Percentiles rank a stretch among this genome's conserved stretches.
Conservation (phyloP, 768 basidiomycete genomes). For the Leucocoprinus leucothites region DNA sequence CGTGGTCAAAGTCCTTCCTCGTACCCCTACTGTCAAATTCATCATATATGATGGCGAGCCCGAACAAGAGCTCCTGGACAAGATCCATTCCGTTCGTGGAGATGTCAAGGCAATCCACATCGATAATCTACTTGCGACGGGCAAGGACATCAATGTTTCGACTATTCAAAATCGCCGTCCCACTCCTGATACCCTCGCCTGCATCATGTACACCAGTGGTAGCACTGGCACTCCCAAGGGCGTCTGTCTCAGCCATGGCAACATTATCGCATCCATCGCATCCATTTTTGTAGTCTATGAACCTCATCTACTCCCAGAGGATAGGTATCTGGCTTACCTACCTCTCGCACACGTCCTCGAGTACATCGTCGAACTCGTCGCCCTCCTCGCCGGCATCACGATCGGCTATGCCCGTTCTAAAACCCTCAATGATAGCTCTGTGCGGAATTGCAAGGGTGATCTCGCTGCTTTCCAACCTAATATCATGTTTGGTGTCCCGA, state of each 20-base stretch:
- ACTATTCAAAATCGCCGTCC: slow-evolving; percentile 39
- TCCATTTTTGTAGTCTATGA: slow-evolving; percentile 62
- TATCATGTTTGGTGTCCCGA: slow-evolving; percentile 85
- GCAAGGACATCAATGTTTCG: slow-evolving; percentile 34
- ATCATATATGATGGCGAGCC: slow-evolving; percentile 80
- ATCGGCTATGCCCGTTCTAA: slow-evolving; percentile 82
- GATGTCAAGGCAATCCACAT: slow-evolving; percentile 54
- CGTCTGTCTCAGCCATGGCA: slow-evolving; percentile 76
- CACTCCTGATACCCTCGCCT: slow-evolving; percentile 28
- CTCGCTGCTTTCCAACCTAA: slow-evolving; percentile 69
- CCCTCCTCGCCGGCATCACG: slow-evolving; percentile 66
- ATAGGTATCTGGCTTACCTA: slow-evolving; percentile 76
- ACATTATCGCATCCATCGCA: slow-evolving; percentile 73
- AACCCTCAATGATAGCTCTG: slow-evolving; percentile 82
- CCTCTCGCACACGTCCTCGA: slow-evolving; percentile 89
- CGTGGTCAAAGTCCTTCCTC: slow-evolving; percentile 59
- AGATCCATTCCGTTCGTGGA: slow-evolving; percentile 45
- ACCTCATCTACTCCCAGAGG: slow-evolving; percentile 45
- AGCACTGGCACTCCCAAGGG: slow-evolving; percentile 88
- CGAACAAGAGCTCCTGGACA: slow-evolving; percentile 41
- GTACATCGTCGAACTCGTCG: slow-evolving; percentile 76
- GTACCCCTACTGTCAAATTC: slow-evolving; percentile 64
- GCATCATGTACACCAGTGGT: slow-evolving; percentile 65
- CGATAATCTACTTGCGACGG: slow-evolving; percentile 61
- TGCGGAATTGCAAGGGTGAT: slow-evolving; percentile 74